Conservation (phyloP, 176 grass and related monocot genomes). For the Triticum timopheevii region DNA sequence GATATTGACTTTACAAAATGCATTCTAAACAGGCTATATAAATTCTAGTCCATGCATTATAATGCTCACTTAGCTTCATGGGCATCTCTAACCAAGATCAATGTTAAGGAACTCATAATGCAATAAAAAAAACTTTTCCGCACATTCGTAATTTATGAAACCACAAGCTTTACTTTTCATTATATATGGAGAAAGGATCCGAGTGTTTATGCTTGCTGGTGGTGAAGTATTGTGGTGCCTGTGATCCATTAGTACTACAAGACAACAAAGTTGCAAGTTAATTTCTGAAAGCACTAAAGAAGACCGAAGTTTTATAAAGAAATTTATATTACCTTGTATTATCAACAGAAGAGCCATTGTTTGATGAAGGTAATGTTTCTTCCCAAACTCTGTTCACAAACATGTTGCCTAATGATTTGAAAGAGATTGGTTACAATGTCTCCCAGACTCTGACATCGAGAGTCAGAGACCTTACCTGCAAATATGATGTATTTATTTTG, state of each 20-base stretch:
- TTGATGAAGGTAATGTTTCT: constrained; percentile 9
- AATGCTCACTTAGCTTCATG: constrained; percentile 16
- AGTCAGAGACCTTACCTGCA: constrained; percentile 91
- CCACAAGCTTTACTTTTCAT: not conserved
- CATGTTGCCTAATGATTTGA: constrained; percentile 88
- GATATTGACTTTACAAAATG: constrained; percentile 6
- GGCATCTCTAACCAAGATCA: constrained; percentile 13
- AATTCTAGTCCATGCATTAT: constrained; percentile 16
- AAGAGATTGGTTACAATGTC: constrained; percentile 90
- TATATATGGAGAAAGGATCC: not conserved
- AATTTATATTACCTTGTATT: no score
- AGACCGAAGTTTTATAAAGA: no score
- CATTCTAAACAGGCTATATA: not conserved
- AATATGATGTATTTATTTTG: constrained; percentile 22
- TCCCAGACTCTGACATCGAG: constrained; percentile 99
- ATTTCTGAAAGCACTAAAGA: no score
- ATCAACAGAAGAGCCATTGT: no score
- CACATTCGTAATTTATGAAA: constrained; percentile 10
- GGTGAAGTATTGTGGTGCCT: no score
- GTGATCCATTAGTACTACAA: no score
- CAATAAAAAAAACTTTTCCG: constrained; percentile 8
- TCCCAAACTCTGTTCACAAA: constrained; percentile 94
- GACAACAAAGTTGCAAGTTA: no score
- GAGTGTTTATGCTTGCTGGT: no score
- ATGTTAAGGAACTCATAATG: not conserved